Percentiles rank a stretch among this genome's conserved stretches.
Conservation (phyloP, 371 early-diverging fungal species). For the Circinella minor region DNA sequence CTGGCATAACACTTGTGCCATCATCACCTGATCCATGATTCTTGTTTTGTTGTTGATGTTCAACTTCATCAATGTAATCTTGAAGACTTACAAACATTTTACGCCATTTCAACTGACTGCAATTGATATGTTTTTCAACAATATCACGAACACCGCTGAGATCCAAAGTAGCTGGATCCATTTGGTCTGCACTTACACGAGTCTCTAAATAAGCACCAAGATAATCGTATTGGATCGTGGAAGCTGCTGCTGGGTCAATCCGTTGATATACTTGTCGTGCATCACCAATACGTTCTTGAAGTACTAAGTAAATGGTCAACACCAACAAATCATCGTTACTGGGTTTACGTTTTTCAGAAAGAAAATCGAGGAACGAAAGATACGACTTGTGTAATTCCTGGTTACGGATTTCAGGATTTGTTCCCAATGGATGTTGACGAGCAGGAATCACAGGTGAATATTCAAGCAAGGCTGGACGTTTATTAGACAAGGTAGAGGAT, state of each 20-base stretch:
- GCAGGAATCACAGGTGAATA: conserved; percentile 18
- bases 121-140: conserved; percentile 41
- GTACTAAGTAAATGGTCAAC: conserved; percentile 48
- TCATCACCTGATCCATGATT: conserved; percentile 7
- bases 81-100: conserved; percentile 46
- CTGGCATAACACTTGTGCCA: conserved; percentile 1
- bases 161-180: conserved; percentile 29
- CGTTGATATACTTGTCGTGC: conserved; percentile 28
- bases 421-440: conserved; percentile 2
- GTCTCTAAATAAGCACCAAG: conserved; percentile 56
- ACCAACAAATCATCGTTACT: conserved; percentile 41
- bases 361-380: conserved; percentile 40
- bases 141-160: conserved; percentile 37
- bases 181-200: conserved; percentile 36
- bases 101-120: conserved; percentile 54
- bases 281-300: conserved; percentile 62
- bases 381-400: conserved; percentile 50
- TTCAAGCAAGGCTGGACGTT: not conserved
- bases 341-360: conserved; percentile 35
- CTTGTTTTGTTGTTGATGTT: conserved; percentile 12
- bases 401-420: conserved; percentile 39
- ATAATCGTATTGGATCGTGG: conserved; percentile 56
- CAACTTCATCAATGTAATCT: conserved; percentile 50
- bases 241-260: conserved; percentile 2
- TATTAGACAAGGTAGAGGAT: not conserved